Conservation (phyloP, 495 filamentous ascomycete genomes). For the Lophium mytilinum region DNA sequence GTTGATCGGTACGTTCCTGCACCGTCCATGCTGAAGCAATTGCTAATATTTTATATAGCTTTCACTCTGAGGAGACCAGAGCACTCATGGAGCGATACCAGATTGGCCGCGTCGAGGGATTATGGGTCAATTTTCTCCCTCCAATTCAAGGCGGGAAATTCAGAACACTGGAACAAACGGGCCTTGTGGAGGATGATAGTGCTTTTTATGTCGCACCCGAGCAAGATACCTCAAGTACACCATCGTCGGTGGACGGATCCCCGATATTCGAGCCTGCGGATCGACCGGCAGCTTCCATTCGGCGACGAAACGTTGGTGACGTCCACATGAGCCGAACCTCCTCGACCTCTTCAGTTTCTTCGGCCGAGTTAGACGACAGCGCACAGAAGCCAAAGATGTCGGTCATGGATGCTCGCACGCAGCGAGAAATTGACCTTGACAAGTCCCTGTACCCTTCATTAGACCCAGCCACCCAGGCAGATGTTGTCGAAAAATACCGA, state of each 20-base stretch:
- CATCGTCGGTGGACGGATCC: slow-evolving; percentile 39
- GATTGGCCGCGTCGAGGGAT: slow-evolving; percentile 74
- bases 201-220: slow-evolving; percentile 30
- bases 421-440: slow-evolving; percentile 67
- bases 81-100: slow-evolving; percentile 72
- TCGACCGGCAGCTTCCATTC: neutral
- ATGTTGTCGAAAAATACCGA: slow-evolving; percentile 75
- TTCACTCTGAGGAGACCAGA: slow-evolving; percentile 75
- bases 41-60: slow-evolving; percentile 39
- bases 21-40: neutral
- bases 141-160: slow-evolving; percentile 91
- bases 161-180: slow-evolving; percentile 42
- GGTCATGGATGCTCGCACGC: slow-evolving; percentile 66
- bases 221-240: slow-evolving; percentile 38
- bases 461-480: slow-evolving; percentile 64
- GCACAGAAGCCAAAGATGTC: slow-evolving; percentile 45
- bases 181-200: slow-evolving; percentile 31
- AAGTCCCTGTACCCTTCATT: slow-evolving; percentile 73
- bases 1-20: slow-evolving; percentile 67
- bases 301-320: slow-evolving; percentile 6
- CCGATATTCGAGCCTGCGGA: slow-evolving; percentile 34
- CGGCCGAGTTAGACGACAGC: slow-evolving; percentile 35
- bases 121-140: slow-evolving; percentile 82
- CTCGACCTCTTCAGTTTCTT: slow-evolving; percentile 40
- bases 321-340: slow-evolving; percentile 11